A percentile compares a stretch with the other conserved stretches of the same genome.
These are phyloP conservation scores for Apiospora sp. DNA, from an alignment of 2,329 filamentous ascomycete species.

Conservation along the genomic window DNA sequence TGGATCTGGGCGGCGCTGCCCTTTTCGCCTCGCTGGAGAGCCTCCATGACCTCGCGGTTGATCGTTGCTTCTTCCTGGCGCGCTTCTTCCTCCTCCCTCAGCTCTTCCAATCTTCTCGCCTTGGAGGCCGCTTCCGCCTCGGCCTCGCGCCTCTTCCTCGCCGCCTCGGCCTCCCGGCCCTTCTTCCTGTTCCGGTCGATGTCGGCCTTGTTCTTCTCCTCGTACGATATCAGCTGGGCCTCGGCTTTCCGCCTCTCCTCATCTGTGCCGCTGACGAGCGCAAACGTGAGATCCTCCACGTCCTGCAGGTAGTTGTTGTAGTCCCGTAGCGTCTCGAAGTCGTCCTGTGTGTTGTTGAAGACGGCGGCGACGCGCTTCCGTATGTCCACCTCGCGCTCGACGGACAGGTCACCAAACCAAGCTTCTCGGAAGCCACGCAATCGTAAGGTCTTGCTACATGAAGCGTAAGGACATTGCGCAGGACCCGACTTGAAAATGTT, in stretches of 20 bases:
- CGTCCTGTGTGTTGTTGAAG: constrained; percentile 89
- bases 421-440: constrained; percentile 85
- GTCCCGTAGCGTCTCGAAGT: constrained; percentile 83
- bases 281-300: constrained; percentile 89
- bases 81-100: constrained; percentile 75
- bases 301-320: constrained; percentile 96
- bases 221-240: constrained; percentile 64
- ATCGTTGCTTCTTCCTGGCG: constrained; percentile 68
- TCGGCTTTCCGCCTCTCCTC: constrained; percentile 63
- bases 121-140: constrained; percentile 73
- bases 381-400: constrained; percentile 95
- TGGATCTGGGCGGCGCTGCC: constrained; percentile 67
- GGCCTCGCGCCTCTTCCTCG: constrained; percentile 62
- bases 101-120: constrained; percentile 66
- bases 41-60: constrained; percentile 73
- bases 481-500: constrained; percentile 93
- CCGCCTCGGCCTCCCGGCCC: constrained; percentile 63
- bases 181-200: constrained; percentile 68
- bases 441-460: constrained; percentile 85
- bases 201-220: constrained; percentile 73
- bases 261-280: constrained; percentile 78
- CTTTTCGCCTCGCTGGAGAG: constrained; percentile 67
- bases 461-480: constrained; percentile 89
- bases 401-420: constrained; percentile 86
- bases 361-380: constrained; percentile 78